Conservation (phyloP, 768 basidiomycete species). For the Clitopilus hobsonii region DNA sequence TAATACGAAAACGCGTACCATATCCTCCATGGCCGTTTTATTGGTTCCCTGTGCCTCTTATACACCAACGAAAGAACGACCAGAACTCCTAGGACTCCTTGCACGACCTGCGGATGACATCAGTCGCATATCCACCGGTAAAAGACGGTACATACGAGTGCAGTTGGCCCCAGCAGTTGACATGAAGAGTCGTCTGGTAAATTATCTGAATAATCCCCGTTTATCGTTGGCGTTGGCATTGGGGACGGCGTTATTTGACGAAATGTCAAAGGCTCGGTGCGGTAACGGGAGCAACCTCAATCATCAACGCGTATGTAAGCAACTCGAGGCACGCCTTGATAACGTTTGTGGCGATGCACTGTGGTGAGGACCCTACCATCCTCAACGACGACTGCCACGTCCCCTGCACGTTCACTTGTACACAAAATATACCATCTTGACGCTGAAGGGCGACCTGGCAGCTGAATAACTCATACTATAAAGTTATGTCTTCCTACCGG, state of each 20-base stretch:
- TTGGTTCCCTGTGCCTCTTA: constrained; percentile 83
- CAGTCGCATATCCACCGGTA: constrained; percentile 32
- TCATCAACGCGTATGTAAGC: neutral
- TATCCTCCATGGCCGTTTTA: constrained; percentile 87
- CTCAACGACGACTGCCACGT: neutral
- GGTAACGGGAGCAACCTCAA: neutral
- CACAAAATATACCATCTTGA: neutral
- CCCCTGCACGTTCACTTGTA: constrained; percentile 4
- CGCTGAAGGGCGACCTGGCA: neutral
- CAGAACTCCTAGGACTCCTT: constrained; percentile 84
- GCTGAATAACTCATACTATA: neutral
- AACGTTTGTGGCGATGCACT: neutral
- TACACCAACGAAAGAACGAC: constrained; percentile 84
- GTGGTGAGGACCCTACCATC: constrained; percentile 3
- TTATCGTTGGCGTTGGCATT: neutral
- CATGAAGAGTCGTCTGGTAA: constrained; percentile 48
- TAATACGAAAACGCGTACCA: constrained; percentile 49
- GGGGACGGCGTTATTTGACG: neutral
- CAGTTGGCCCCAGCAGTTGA: constrained; percentile 47
- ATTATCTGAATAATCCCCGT: constrained; percentile 11
- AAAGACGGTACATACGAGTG: constrained; percentile 30
- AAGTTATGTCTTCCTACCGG: constrained; percentile 48
- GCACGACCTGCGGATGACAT: constrained; percentile 66
- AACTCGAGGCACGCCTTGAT: neutral
- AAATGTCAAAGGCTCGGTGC: neutral